phyloP scores from a whole-genome alignment of 2,329 filamentous ascomycete genomes.

The Ceratocystis variospora region DNA sequence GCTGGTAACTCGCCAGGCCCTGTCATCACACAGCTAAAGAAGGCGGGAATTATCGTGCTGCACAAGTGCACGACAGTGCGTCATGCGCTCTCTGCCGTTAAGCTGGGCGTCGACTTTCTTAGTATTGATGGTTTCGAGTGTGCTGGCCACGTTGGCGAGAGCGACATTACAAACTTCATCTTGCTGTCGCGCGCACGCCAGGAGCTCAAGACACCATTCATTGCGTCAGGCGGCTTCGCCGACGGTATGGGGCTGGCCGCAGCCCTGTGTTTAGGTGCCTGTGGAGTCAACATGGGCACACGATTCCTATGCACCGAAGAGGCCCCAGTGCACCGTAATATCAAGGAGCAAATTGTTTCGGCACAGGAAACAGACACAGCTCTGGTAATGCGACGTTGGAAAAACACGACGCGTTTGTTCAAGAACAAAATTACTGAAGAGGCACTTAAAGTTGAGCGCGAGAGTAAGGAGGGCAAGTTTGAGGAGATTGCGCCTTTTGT shows the following conservation, averaged over 20 bases:
- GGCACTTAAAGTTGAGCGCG: constrained; percentile 68
- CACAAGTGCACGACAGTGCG: constrained; percentile 98
- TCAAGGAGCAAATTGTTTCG: constrained; percentile 84
- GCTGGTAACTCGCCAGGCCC: constrained; percentile 80
- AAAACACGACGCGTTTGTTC: constrained; percentile 78
- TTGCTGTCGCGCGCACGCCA: constrained; percentile 76
- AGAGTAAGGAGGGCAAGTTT: constrained; percentile 76
- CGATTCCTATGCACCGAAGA: constrained; percentile 95
- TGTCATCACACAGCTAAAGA: constrained; percentile 79
- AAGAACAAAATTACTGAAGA: constrained; percentile 77
- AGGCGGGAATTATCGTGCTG: constrained; percentile 61
- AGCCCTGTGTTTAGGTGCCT: constrained; percentile 75
- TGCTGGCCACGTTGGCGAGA: constrained; percentile 77
- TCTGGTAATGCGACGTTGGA: constrained; percentile 78
- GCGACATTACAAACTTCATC: constrained; percentile 80
- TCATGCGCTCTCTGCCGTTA: constrained; percentile 80
- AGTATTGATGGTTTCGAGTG: constrained; percentile 98
- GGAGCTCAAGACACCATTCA: constrained; percentile 73
- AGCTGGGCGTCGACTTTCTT: constrained; percentile 91
- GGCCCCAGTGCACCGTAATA: constrained; percentile 79
- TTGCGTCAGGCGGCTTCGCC: constrained; percentile 89
- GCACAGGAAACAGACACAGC: constrained; percentile 85
- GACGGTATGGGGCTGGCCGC: constrained; percentile 89
- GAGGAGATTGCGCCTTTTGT: constrained; percentile 75
- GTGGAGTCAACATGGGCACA: constrained; percentile 97